phyloP scores from a whole-genome alignment of 2,329 filamentous ascomycete genomes.

The Pleomassaria siparia region DNA sequence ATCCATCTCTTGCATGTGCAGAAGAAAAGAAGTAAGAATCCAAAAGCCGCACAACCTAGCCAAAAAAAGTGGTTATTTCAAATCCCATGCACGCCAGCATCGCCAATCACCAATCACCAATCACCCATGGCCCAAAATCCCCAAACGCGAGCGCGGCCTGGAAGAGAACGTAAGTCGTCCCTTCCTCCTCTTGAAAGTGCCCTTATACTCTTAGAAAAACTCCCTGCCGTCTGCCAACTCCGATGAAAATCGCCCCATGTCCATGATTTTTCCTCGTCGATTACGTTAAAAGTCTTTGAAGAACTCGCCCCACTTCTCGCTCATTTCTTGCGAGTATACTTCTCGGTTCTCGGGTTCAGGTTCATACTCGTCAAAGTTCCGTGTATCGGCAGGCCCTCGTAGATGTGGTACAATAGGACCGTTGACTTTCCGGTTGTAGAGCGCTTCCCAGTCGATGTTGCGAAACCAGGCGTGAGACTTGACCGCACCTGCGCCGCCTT shows the following conservation, averaged over 20 bases:
- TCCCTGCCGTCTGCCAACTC: not conserved
- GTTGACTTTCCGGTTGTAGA: constrained; percentile 63
- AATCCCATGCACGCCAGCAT: not conserved
- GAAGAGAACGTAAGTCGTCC: not conserved
- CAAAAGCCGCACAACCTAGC: not conserved
- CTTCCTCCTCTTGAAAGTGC: not conserved
- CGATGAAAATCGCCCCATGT: not conserved
- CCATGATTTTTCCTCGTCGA: not conserved
- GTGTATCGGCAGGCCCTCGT: constrained; percentile 70
- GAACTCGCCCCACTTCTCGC: constrained; percentile 66
- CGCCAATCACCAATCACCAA: not conserved
- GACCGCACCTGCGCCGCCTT: constrained; percentile 70
- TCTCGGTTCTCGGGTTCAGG: constrained; percentile 69
- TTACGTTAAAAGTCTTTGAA: constrained; percentile 67
- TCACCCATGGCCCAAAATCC: not conserved
- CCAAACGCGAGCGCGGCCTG: not conserved
- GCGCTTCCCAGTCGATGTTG: constrained; percentile 71
- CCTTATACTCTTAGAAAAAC: not conserved
- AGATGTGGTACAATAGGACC: constrained; percentile 78
- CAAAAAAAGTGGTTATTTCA: not conserved
- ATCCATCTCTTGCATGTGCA: not conserved
- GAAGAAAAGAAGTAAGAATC: not conserved
- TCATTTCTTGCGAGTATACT: constrained; percentile 69
- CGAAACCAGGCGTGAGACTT: constrained; percentile 77
- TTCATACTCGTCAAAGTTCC: constrained; percentile 83